Base-by-base conservation (phyloP, 2,329 filamentous ascomycete genomes). In the Diplodia scrobiculata region DNA sequence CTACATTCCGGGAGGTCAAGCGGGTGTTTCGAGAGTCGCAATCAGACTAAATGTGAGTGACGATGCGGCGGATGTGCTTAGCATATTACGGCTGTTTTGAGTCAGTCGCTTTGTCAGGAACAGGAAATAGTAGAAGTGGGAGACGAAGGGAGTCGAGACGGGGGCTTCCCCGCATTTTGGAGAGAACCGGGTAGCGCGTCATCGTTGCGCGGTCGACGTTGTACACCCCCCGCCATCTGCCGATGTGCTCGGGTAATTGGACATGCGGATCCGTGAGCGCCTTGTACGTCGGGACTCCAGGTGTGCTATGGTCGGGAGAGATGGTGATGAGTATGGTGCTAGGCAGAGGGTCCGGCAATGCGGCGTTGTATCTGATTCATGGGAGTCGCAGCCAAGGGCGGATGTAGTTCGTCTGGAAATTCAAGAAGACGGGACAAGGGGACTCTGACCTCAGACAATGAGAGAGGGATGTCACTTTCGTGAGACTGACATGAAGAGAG, bases 11-110 rank as follows among this genome's bases (percentile, higher is more conserved):
- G 41, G 55, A 45, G 58, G 58, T 62, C 41, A 62, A 36, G 58
- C 58, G 58, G 58, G 27, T 25, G 41, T 36, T 60, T 41, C 34
- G 25, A n/a, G 27, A 50, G n/a, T 47, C 25, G 41, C 14, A 50
- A 62, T 51, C 45, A 62, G 58, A 45, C 58, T 62, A 62, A 50
- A 62, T 62, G 41, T 27, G 10, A 48, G 5, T 17, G 36, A 21
- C 21, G 36, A 59, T 27, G 34, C 53, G 13, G 34, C 53, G 53
- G 53, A 45, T 25, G 53, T 45, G 34, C 53, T 45, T 11, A 10
- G 34, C 36, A 27, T 6, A 11, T 38, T 14, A 21, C 34, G 36
- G 54, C 54, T 58, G 55, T 60, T 60, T 60, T 41, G 55, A 48
- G 25, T 60, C 36, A 60, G 25, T 45, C 17, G 27, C 13, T 32